Base-by-base conservation (phyloP, 306 rosid genomes). In the Fragaria vesca region DNA sequence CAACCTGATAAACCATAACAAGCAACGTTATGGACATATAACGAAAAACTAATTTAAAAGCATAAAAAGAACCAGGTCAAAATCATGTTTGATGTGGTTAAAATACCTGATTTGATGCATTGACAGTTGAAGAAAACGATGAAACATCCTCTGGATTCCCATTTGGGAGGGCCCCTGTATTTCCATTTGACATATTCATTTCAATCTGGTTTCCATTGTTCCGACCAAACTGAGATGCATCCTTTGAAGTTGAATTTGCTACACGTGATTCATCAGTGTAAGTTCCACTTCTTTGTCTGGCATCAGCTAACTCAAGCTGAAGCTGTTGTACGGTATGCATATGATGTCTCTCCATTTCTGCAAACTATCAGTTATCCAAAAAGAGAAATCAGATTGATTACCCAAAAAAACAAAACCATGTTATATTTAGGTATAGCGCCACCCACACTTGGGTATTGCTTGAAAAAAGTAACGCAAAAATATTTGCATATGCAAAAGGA, bases 271-370 rank as follows among this genome's bases (percentile, higher is more conserved):
- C 97, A 46, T 91, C 96, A 67, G 76, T 86, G 78, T 81, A 88
- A 58, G 87, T 45, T 67, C 97, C 99, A 84, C 81, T 84, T 79
- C 92, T 87, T 89, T 89, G 97, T 83, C 96, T 88, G 61, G 91
- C 93, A 77, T 91, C 99, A 78, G 98, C 91, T 67, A 93, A 85
- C 85, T 91, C 97, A 71, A 90, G 85, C 78, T 96, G 99, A 70
- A 96, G 96, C 73, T 96, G 97, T 74, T 96, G 99, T 50, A 96
- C 28, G 2, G 97, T 21, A 81, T 91, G 95, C 86, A 91, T 61
- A 81, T 96, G 99, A 83, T 81, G 83, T 87, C 98, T 91, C 78
- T 96, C 99, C 94, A 93, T 86, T 84, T 96, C 99, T 52, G 96
- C 91, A 83, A 82, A 90, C 99, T 96, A 81, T 73, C 81, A 78